These are phyloP conservation scores for Globisporangium orthogonon DNA, from an alignment of 352 stramenopile species.

Conservation along the genomic window DNA sequence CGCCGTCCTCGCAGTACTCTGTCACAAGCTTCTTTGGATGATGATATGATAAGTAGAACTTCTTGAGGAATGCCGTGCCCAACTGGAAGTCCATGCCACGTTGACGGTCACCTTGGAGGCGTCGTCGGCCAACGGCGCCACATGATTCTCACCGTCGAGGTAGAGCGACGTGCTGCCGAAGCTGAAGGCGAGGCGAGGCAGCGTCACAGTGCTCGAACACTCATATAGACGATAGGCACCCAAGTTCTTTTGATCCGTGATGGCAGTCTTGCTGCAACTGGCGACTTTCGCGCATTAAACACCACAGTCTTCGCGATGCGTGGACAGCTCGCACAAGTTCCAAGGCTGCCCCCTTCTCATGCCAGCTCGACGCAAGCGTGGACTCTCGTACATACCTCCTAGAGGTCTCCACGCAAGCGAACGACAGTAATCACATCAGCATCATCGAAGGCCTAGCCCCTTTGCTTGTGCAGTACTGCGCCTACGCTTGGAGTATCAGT, in stretches of 20 bases:
- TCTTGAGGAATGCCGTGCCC: background rate
- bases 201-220: background rate
- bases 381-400: no score
- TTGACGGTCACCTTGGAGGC: background rate
- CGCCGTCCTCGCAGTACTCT: background rate
- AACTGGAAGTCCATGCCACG: background rate
- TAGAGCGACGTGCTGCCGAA: slow-evolving; percentile 6
- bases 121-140: background rate
- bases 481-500: no score
- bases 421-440: no score
- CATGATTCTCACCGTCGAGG: slow-evolving; percentile 1
- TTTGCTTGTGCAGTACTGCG: no score
- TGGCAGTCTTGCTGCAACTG: background rate
- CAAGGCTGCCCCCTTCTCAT: no score
- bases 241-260: no score
- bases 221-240: background rate
- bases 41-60: background rate
- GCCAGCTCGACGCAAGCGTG: no score
- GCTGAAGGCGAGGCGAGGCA: slow-evolving; percentile 3
- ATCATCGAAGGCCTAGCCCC: no score
- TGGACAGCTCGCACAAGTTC: no score
- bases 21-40: background rate
- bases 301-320: no score
- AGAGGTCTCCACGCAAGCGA: no score
- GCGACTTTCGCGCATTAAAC: no score